Base-by-base conservation (phyloP, 208 protist genomes). In the Balamuthia mandrillaris region DNA sequence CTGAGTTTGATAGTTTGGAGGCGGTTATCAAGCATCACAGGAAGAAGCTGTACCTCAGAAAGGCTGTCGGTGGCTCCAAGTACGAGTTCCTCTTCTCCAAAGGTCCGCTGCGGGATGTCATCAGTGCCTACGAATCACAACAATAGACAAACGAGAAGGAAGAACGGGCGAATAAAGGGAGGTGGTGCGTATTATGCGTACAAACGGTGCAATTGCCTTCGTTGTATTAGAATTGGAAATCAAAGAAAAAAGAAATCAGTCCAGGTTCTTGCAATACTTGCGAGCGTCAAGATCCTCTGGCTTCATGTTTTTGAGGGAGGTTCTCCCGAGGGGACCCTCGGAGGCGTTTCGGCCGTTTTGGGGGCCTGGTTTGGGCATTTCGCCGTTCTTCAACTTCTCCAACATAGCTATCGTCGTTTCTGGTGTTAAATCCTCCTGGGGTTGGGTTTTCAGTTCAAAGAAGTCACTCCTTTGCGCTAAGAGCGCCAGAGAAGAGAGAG, bases 381-480 rank as follows among this genome's bases (percentile, higher is more conserved):
- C 44, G 54, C 90, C 89, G 7, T 58, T 65, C 29, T 74, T n/a
- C 18, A 95, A 52, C 29, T 52, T 47, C n/a, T 93, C 81, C 21
- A 95, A 74, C 44, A 95, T 39, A 0, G 65, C 74, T 12, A 81
- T 54, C 6, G 77, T 88, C 4, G 78, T 86, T 1, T 91, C 88
- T 3, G 74, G 33, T 27, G 88, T 94, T 1, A 95, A 70, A 74
- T 95, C 90, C 77, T 95, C 88, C 58, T 83, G 75, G 12, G 27
- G 31, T 47, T 29, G 29, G 35, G 24, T 31, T 18, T 31, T 24
- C 81, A 70, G 21, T 27, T 5, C 29, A 3, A n/a, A 4, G 4
- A 6, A 60, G 33, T 45, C 78, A 47, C n/a, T 16, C 21, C 10
- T 1, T 18, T 18, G 2, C 4, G 2, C 24, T 65, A 29, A 3